Base-by-base conservation (phyloP, 1,284 basidiomycete species). In the Neotropicomus parvogracilis region DNA sequence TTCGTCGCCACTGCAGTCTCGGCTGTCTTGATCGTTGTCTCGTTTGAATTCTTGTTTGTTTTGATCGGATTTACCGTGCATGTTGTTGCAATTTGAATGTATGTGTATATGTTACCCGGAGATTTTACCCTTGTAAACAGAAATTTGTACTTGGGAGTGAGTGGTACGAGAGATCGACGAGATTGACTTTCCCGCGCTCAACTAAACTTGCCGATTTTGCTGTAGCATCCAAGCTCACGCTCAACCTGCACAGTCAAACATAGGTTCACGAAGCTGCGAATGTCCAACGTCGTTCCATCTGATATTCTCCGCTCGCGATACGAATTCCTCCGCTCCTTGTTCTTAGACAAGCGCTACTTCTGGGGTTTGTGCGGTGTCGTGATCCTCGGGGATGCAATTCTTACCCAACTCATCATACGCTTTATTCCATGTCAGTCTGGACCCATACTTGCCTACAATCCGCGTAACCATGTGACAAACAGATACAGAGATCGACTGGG, bases 401-500 rank as follows among this genome's bases (percentile, higher is more conserved):
- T 95, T 34, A 91, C 88, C 7, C 73, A 83, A 35, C 74, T 91
- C 57, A 85, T 95, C 58, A 84, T 95, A 57, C 77, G 71, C 39
- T 85, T 84, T 63, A 75, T 95, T 45, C 77, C 85, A 54, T 97
- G 92, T 95, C 58, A 71, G 87, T 73, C 38, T 11, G 42, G 44
- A 40, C 43, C 38, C 19, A 41, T 44, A 45, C 26, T 29, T 44
- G 40, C 46, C 40, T 50, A 14, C 40, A 36, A 4, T 21, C 34
- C 32, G 26, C 38, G 35, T 57, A 44, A 60, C 63, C 42, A 41
- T 56, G 32, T 35, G 39, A 49, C 38, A 47, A 51, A 44, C 70
- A 95, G 93, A 95, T 71, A 99, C 97, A n/a, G 95, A 99, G 70
- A 99, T 99, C 61, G 97, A 99, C 71, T 99, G 89, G 81, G 79